Evolutionary conservation across 768 basidiomycete genomes (phyloP), one percentile per base, ranked within the genome.

Genomic region (Lentinula detonsa): DNA sequence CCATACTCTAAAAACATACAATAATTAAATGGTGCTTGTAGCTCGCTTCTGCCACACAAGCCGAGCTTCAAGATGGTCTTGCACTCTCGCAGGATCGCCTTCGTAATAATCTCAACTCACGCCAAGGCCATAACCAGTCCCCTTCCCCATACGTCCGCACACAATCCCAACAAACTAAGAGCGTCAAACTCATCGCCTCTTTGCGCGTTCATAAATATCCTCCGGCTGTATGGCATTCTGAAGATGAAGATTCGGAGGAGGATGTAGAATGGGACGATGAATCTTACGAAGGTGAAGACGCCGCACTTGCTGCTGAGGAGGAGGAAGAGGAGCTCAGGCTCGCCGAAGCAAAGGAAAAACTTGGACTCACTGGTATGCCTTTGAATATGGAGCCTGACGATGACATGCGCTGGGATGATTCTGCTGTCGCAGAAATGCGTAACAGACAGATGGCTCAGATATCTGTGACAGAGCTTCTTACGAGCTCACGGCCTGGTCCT

Each of bases 351-450:
- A 56, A 31, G 15, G 73, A 65, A 53, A 74, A 64, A 68, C 67
- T 66, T 70, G 74, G 67, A 67, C n/a, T 54, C 56, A 58, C 49
- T 60, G 15, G 68, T 72, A 42, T 59, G 58, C 69, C 69, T 4
- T 83, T 87, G 79, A 88, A 90, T 57, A 83, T 82, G 0, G 55
- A 56, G 23, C 55, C 42, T 4, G 92, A 93, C 62, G 93, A 95
- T 67, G 89, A 87, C 2, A 91, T 95, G 84, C 81, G 83, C 62
- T 95, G 95, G 94, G 93, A 94, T 52, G 90, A 93, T 58, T 73
- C 78, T 40, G 81, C 78, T 10, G 85, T 83, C 2, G 84, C 82
- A 57, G 77, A 80, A 48, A 78, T 80, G 64, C 81, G 79, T 58
- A 71, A 69, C 63, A 21, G 50, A 51, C 51, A 60, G 60, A 68